Evolutionary conservation across 495 filamentous ascomycete species (phyloP).

Genomic region (Penicillium malachiteum): DNA sequence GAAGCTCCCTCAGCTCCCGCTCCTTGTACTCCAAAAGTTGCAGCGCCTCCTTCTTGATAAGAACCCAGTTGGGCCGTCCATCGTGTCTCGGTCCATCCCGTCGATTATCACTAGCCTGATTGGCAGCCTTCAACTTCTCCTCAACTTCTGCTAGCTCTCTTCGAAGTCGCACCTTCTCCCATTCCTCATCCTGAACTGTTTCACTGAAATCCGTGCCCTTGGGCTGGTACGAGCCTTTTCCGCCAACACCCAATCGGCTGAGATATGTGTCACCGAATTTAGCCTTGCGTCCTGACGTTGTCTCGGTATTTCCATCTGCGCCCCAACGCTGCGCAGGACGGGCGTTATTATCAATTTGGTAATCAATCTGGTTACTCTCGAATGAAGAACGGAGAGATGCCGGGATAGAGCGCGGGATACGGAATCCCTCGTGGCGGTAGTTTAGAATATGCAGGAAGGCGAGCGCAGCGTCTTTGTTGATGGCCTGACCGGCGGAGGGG

Average conservation of each 20-base stretch:
- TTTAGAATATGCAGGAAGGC: conserved; percentile 96
- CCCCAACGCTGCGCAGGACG: conserved; percentile 66
- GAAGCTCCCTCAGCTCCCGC: conserved; percentile 48
- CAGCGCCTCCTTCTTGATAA: conserved; percentile 92
- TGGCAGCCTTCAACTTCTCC: conserved; percentile 73
- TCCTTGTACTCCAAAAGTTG: conserved; percentile 67
- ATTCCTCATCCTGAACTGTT: conserved; percentile 76
- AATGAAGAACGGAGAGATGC: conserved; percentile 86
- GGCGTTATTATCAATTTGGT: conserved; percentile 79
- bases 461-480: conserved; percentile 91
- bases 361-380: conserved; percentile 92
- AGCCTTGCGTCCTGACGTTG: conserved; percentile 79
- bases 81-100: conserved; percentile 57
- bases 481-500: conserved; percentile 70
- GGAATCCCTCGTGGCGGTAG: conserved; percentile 89
- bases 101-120: conserved; percentile 59
- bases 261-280: conserved; percentile 98
- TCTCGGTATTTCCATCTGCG: conserved; percentile 66
- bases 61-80: conserved; percentile 55
- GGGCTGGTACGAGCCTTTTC: conserved; percentile 66
- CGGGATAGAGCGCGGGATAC: conserved; percentile 91
- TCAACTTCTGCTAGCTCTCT: conserved; percentile 88
- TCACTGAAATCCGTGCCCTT: conserved; percentile 83
- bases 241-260: conserved; percentile 79
- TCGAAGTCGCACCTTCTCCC: conserved; percentile 95